phyloP scores from a whole-genome alignment of 73 alveolate species.

The Stentor roeselii region DNA sequence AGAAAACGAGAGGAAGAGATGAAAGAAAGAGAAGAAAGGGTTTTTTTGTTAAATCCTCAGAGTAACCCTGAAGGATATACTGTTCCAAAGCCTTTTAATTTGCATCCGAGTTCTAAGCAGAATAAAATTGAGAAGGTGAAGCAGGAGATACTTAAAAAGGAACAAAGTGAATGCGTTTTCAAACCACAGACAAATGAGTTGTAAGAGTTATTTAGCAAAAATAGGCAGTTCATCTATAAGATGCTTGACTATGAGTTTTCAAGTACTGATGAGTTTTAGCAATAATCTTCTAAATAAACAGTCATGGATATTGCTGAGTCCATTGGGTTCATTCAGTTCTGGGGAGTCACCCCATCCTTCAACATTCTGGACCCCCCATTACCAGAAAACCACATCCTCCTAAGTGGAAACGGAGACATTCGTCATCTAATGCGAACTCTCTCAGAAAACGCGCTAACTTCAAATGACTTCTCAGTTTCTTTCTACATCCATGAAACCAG shows the following conservation, averaged over 20 bases:
- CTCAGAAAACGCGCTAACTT: constrained; percentile 43
- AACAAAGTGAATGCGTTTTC: not conserved
- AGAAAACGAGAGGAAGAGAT: not conserved
- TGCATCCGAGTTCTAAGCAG: not conserved
- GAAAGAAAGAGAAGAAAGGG: constrained; percentile 24
- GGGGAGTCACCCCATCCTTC: constrained; percentile 85
- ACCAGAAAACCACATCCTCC: constrained; percentile 52
- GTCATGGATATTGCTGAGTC: constrained; percentile 83
- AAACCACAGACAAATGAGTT: constrained; percentile 15
- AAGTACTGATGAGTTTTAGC: constrained; percentile 2
- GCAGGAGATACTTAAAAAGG: not conserved
- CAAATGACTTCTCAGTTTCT: not conserved
- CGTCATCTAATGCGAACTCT: constrained; percentile 82
- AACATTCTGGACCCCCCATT: constrained; percentile 65
- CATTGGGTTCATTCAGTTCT: constrained; percentile 84
- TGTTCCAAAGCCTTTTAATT: constrained; percentile 9
- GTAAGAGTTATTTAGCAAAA: not conserved
- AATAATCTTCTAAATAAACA: too few relatives aligned
- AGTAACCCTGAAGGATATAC: not conserved
- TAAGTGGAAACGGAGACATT: constrained; percentile 80
- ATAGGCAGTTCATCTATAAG: not conserved
- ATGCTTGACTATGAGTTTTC: constrained; percentile 23
- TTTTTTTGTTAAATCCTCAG: not conserved
- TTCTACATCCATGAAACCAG: constrained; percentile 33
- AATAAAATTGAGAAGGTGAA: not conserved